These are phyloP conservation scores for Uromyces viciae-fabae DNA, from an alignment of 1,284 basidiomycete genomes.

Conservation along the genomic window DNA sequence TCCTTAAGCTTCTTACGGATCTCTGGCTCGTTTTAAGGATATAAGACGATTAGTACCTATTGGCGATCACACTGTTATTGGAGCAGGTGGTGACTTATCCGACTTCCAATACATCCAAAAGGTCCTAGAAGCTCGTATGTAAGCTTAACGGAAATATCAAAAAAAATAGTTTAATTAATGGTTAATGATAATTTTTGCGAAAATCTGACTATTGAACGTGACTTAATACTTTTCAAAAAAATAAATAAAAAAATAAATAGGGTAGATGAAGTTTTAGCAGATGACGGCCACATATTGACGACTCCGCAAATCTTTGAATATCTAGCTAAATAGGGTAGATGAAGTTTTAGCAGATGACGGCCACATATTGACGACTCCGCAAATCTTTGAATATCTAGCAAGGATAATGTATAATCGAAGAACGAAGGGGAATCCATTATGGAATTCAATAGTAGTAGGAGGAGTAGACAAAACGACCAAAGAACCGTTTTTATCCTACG, in stretches of 20 bases:
- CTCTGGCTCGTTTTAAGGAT: slow-evolving; percentile 93
- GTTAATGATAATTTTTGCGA: too few relatives aligned
- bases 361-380: slow-evolving; percentile 76
- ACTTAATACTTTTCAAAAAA: too few relatives aligned
- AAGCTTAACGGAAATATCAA: too few relatives aligned
- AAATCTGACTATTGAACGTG: too few relatives aligned
- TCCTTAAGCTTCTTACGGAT: slow-evolving; percentile 83
- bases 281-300: slow-evolving; percentile 79
- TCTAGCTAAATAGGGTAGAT: slow-evolving; percentile 64
- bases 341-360: slow-evolving; percentile 79
- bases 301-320: slow-evolving; percentile 91
- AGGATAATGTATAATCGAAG: slow-evolving; percentile 87
- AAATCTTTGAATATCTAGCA: slow-evolving; percentile 89
- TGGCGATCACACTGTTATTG: slow-evolving; percentile 78
- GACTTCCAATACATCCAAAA: slow-evolving; percentile 93
- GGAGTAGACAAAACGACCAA: slow-evolving; percentile 78
- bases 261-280: slow-evolving; percentile 72
- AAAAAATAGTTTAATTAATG: too few relatives aligned
- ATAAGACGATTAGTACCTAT: slow-evolving; percentile 80
- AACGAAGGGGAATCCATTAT: slow-evolving; percentile 85
- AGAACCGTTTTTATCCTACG: slow-evolving; percentile 73
- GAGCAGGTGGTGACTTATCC: slow-evolving; percentile 92
- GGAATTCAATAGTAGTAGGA: slow-evolving; percentile 94
- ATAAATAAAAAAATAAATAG: too few relatives aligned
- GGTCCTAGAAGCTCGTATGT: slow-evolving; percentile 67